Percentiles rank a stretch among this genome's conserved stretches.
phyloP scores from a whole-genome alignment of 2,329 filamentous ascomycete genomes.

The Dactylellina leptospora region DNA sequence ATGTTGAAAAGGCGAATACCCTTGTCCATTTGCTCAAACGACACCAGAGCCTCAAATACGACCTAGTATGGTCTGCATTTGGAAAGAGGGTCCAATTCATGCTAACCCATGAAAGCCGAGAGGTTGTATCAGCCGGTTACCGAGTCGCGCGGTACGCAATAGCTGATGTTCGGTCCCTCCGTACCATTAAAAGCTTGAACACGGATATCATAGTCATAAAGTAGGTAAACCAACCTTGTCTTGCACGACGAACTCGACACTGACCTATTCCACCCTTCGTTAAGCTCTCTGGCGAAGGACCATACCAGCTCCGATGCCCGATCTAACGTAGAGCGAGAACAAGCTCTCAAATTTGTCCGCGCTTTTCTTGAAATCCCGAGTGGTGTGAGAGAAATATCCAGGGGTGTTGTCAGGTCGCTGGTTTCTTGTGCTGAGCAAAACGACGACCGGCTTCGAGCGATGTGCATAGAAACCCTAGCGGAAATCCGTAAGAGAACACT shows the following conservation, averaged over 20 bases:
- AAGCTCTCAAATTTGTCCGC: slow-evolving; percentile 93
- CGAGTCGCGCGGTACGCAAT: slow-evolving; percentile 93
- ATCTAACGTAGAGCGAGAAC: slow-evolving; percentile 94
- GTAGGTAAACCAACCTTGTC: slow-evolving; percentile 58
- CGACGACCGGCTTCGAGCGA: slow-evolving; percentile 85
- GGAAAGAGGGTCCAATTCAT: slow-evolving; percentile 92
- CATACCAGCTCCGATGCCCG: slow-evolving; percentile 66
- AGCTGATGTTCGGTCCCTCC: slow-evolving; percentile 86
- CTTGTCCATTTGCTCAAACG: slow-evolving; percentile 96
- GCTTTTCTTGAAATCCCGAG: slow-evolving; percentile 96
- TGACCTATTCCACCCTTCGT: not conserved
- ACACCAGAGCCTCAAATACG: slow-evolving; percentile 92
- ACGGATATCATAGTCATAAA: slow-evolving; percentile 92
- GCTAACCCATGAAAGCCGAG: slow-evolving; percentile 92
- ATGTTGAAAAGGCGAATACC: slow-evolving; percentile 89
- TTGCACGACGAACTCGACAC: not conserved
- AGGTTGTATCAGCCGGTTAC: slow-evolving; percentile 94
- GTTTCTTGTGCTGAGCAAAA: slow-evolving; percentile 87
- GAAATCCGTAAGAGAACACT: slow-evolving; percentile 72
- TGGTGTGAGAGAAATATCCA: slow-evolving; percentile 85
- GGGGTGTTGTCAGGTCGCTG: slow-evolving; percentile 85
- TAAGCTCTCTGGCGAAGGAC: slow-evolving; percentile 50
- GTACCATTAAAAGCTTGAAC: slow-evolving; percentile 84
- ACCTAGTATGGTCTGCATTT: slow-evolving; percentile 94
- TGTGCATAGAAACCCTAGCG: slow-evolving; percentile 89